Evolutionary conservation across 192 early-diverging fungal species (phyloP), one percentile per base, ranked within the genome.

Genomic region (Dispira simplex): DNA sequence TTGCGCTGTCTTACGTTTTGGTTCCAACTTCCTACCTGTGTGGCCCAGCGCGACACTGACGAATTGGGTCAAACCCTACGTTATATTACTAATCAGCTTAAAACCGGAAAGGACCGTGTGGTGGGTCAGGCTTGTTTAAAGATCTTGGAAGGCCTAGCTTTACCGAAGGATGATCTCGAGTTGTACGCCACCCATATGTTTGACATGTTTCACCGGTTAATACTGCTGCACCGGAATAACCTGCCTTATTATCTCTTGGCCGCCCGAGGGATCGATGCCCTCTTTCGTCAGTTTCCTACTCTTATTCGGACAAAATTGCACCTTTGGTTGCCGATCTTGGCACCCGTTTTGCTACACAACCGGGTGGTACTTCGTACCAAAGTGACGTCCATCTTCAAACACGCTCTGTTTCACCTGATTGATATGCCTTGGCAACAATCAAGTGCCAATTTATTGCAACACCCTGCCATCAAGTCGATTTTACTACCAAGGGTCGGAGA

Each of bases 1-100:
- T 25, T 56, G 25, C 54, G 54, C 3, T 56, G 54, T 21, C 54
- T 56, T 28, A 28, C 25, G 54, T 2, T 23, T 56, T 56, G 54
- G 54, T 25, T 56, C 54, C 13, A 28, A 3, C 21, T 56, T 56
- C 54, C 54, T 21, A 8, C 16, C 16, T 56, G 54, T 25, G 11
- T 26, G 25, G 20, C 16, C 13, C 11, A 21, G 11, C 8, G 1
- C 8, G 12, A 21, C 54, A 3, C 16, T 13, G 54, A 56, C 18
- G 25, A 25, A 25, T 25, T 56, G 18, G 18, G 28, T 13, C 3
- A 21, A 21, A 12, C 28, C 2, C 54, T 56, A 12, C 16, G 13
- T 12, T 14, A 26, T 21, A 21, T 56, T 14, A 2, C 28, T 9
- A 28, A 56, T 1, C 54, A 28, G 13, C 23, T 56, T 14, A 28